phyloP scores from a whole-genome alignment of 2,329 filamentous ascomycete genomes.

The Mariannaea elegans region DNA sequence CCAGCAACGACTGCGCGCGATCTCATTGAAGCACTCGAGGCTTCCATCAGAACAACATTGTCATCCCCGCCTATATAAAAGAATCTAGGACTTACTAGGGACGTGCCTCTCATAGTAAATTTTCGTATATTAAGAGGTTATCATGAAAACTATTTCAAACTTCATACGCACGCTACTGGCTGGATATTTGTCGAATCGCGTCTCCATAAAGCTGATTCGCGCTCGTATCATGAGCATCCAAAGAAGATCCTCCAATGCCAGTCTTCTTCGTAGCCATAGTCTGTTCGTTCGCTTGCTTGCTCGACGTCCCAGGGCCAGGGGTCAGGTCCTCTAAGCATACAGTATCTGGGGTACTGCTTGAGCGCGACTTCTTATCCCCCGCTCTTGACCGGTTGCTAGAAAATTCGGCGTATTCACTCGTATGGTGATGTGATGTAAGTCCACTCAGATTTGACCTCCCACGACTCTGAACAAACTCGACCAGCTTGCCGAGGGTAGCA shows the following conservation, averaged over 20 bases:
- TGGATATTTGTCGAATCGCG: background rate
- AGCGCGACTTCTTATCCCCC: background rate
- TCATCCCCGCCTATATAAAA: no score
- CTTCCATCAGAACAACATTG: no score
- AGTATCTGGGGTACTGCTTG: background rate
- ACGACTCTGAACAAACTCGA: conserved; percentile 43
- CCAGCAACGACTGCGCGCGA: no score
- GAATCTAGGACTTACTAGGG: no score
- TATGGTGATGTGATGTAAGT: background rate
- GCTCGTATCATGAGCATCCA: background rate
- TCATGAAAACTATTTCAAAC: no score
- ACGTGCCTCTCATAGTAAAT: no score
- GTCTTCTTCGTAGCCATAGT: background rate
- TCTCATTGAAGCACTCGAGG: no score
- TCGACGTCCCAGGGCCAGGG: background rate
- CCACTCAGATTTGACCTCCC: background rate
- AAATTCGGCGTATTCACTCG: conserved; percentile 12
- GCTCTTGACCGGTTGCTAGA: conserved; percentile 6
- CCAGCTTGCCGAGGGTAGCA: conserved; percentile 46
- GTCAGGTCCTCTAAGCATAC: background rate
- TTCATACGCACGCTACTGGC: background rate
- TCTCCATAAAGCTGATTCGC: background rate
- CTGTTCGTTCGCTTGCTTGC: background rate
- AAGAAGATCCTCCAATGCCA: background rate
- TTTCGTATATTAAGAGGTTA: no score